Evolutionary conservation across 495 filamentous ascomycete species (phyloP), one percentile per base, ranked within the genome.

Genomic region (Annulohypoxylon moriforme): DNA sequence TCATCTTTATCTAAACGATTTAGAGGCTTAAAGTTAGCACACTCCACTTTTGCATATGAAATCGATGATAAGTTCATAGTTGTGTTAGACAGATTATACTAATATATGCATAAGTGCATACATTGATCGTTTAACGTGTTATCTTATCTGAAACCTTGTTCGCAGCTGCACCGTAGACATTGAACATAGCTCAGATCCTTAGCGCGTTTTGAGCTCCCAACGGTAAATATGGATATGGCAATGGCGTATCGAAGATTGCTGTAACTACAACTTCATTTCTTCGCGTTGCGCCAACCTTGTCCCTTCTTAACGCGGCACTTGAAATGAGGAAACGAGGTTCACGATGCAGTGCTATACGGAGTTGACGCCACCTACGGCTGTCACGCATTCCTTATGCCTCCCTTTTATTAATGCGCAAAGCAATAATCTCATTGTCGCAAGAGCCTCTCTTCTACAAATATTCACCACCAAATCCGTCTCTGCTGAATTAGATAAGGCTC

Each of bases 361-460:
- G 85, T 82, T 99, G 75, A 88, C 93, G 72, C 90, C 96, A 81
- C 94, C 96, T 20, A 96, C 93, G 74, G 93, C 94, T 73, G 93
- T 99, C 76, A 93, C 93, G 63, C 92, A 97, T 82, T 92, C 95
- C 36, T 78, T 98, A 74, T 86, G 85, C 46, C 80, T 97, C 16
- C 88, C 93, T 20, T 95, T 99, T 75, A 81, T 90, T 44, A 90
- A 89, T 29, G 81, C 92, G 14, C 88, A 90, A 56, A 89, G 91
- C 66, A 90, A 87, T 75, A 98, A 98, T 76, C 87, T 98, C 69
- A 81, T 97, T 61, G 89, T 98, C 80, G 93, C 92, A 34, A 94
- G 93, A 83, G 92, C 92, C 53, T 97, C 94, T 25, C 85, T 98
- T 36, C 89, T 99, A 34, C 96, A 98, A 78, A 89, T 98, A 72